Evolutionary conservation across 441 rosid genomes (phyloP), one percentile per base, ranked within the genome.

Genomic region (Erodium moschatum): DNA sequence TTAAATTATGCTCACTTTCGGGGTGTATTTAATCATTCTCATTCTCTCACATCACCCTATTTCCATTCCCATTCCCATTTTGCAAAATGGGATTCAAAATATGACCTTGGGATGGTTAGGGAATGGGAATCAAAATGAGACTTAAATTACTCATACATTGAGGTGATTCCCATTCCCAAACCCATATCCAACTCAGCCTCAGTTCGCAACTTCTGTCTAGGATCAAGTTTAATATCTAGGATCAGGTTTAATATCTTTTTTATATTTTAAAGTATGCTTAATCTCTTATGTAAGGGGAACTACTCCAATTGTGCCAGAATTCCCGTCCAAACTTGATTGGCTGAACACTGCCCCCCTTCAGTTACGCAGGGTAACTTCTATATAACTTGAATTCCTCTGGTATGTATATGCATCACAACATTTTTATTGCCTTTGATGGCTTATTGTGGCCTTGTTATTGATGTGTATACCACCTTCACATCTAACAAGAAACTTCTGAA

Each of bases 291-390:
- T 50, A 73, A 93, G 97, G 71, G 86, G 85, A 79, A 79, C 86
- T 70, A 84, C 93, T 75, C 79, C 86, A 38, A 24, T 66, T 48
- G 93, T 93, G 70, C 98, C 97, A 18, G 97, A 91, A 76, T 89
- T 91, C 76, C 96, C 97, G 6, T 52, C 86, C 42, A 86, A 84
- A 81, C 92, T 91, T 12, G 96, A 93, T 75, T 93, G 98, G 97
- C 80, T 93, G 52, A 93, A 93, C 81, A 76, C 95, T 18, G 81
- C 90, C 65, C 98, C 98, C 67, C 96, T 93, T 78, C 95, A 85
- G 77, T 85, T 91, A 74, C 78, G 68, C 66, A 80, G 86, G 90
- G 98, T 85, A 83, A 80, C 71, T 75, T 75, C 54, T 70, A 15
- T 67, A 66, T 0, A 27, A 27, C 70, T 71, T 24, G 20, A 65